These are phyloP conservation scores for Boletus insuetus DNA, from an alignment of 768 basidiomycete genomes.

Conservation along the genomic window DNA sequence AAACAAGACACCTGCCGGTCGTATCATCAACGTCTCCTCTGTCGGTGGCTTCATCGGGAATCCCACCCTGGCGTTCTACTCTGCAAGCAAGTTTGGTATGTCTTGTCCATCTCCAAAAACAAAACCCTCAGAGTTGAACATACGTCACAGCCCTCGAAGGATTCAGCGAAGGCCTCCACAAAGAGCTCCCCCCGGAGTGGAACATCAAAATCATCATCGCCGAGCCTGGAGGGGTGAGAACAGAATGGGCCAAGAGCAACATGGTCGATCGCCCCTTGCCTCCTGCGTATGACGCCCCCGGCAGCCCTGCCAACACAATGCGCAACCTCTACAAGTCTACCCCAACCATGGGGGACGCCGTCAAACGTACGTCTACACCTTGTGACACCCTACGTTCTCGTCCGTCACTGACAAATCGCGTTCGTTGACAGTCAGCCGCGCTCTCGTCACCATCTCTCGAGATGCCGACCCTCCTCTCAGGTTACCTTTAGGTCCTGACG, in stretches of 20 bases:
- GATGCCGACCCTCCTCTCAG: conserved; percentile 20
- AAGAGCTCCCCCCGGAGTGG: conserved; percentile 25
- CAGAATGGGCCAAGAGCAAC: conserved; percentile 19
- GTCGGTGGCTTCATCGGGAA: conserved; percentile 15
- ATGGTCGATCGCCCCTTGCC: conserved; percentile 16
- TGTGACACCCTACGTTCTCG: not conserved
- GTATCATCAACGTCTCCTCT: conserved; percentile 23
- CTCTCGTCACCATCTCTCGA: conserved; percentile 16
- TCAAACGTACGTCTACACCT: conserved; percentile 9
- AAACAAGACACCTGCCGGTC: conserved; percentile 22
- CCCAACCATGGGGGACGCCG: not conserved
- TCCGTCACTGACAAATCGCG: not conserved
- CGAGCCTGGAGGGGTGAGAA: conserved; percentile 21
- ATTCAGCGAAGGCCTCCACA: conserved; percentile 23
- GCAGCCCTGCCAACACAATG: conserved; percentile 15
- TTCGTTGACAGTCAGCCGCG: conserved; percentile 13
- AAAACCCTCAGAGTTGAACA: too few relatives aligned
- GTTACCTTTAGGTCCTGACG: conserved; percentile 19
- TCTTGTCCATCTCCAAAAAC: not conserved
- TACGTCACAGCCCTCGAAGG: conserved; percentile 22
- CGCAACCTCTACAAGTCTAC: conserved; percentile 1
- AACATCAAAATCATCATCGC: conserved; percentile 25
- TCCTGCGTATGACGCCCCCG: conserved; percentile 13
- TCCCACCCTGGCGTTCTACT: conserved; percentile 19
- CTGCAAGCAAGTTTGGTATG: conserved; percentile 25